Evolutionary conservation across 208 protist genomes (phyloP).

Genomic region (Crithidia thermophila): DNA sequence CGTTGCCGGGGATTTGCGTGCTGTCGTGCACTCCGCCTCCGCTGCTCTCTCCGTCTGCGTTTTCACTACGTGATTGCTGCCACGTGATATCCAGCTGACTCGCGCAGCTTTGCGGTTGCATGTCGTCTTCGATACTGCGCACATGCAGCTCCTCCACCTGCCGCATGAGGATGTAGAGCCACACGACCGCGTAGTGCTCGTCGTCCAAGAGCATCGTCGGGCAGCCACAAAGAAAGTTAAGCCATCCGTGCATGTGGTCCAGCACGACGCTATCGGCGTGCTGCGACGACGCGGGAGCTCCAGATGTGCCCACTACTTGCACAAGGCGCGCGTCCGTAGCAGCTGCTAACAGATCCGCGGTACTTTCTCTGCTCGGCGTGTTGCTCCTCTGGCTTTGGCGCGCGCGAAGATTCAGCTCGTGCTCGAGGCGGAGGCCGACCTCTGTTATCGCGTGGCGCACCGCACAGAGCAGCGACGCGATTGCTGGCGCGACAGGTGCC

Average conservation of each 20-base stretch:
- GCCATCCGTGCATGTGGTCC: slow-evolving; percentile 8
- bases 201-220: slow-evolving; percentile 11
- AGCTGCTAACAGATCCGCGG: too few species aligned
- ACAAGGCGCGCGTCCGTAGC: too few species aligned
- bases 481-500: too few species aligned
- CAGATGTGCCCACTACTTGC: too few species aligned
- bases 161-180: slow-evolving; percentile 27
- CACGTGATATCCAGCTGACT: not conserved
- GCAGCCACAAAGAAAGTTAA: slow-evolving; percentile 18
- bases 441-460: not conserved
- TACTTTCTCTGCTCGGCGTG: too few species aligned
- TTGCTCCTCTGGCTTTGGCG: too few species aligned
- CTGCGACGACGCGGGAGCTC: too few species aligned
- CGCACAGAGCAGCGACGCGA: not conserved
- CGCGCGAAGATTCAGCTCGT: not conserved
- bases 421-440: slow-evolving; percentile 5
- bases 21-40: too few species aligned
- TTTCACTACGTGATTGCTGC: too few species aligned
- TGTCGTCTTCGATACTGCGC: not conserved
- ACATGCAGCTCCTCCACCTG: slow-evolving; percentile 25
- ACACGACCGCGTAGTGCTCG: slow-evolving; percentile 15
- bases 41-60: too few species aligned
- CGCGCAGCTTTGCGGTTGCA: not conserved
- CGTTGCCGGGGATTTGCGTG: too few species aligned
- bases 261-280: not conserved